These are phyloP conservation scores for Exophiala mesophila DNA, from an alignment of 2,329 filamentous ascomycete species.

Conservation along the genomic window DNA sequence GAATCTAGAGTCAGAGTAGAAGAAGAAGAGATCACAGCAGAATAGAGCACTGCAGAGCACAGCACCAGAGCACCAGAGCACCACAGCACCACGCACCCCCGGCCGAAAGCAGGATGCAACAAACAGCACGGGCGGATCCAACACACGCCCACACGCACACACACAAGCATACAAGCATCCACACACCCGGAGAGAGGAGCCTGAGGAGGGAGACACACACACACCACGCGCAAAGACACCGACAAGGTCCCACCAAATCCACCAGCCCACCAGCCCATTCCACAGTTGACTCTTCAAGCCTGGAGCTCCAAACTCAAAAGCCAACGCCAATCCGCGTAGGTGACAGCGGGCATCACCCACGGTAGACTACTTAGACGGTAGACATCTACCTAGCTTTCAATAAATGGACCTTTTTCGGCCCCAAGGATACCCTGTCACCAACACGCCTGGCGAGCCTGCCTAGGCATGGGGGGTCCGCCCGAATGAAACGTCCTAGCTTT, in stretches of 20 bases:
- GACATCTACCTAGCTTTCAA: constrained; percentile 5
- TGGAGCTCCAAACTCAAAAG: not conserved
- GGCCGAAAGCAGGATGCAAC: constrained; percentile 1
- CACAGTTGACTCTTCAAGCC: constrained; percentile 8
- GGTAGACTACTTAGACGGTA: constrained; percentile 8
- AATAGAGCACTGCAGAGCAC: too few species aligned
- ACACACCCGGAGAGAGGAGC: not conserved
- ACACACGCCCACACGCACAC: not conserved
- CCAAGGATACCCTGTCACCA: constrained; percentile 16
- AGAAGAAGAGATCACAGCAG: constrained; percentile 8
- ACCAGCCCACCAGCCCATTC: constrained; percentile 5
- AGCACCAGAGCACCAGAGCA: too few species aligned
- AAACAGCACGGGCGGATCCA: constrained; percentile 1
- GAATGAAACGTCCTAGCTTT: constrained; percentile 23
- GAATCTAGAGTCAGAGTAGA: too few species aligned
- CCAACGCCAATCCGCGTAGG: constrained; percentile 9
- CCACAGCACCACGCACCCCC: too few species aligned
- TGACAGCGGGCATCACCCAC: constrained; percentile 8
- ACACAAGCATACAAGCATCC: not conserved
- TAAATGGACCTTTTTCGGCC: not conserved
- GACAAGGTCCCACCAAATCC: constrained; percentile 8
- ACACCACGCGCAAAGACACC: constrained; percentile 7
- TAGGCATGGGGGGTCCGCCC: constrained; percentile 18
- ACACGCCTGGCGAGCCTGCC: constrained; percentile 9
- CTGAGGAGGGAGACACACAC: not conserved